Percentiles rank a stretch among this genome's conserved stretches.
Conservation (phyloP, 179 eudicot genomes). For the Drosera spatulata region DNA sequence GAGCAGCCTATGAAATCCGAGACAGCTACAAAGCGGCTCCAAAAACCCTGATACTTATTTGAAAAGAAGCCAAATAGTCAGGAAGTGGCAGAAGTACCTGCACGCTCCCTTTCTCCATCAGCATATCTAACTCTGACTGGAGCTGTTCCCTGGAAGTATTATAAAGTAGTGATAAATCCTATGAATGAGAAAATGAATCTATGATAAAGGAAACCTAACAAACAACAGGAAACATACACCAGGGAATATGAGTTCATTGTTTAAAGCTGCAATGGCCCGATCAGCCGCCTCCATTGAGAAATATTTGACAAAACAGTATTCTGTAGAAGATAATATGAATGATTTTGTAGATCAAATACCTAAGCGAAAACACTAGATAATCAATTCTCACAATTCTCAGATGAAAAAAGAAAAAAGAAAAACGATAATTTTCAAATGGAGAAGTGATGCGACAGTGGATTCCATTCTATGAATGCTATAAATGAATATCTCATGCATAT, state of each 20-base stretch:
- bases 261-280: conserved; percentile 24
- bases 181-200: background rate
- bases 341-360: background rate
- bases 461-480: no score
- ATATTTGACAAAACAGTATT: conserved; percentile 40
- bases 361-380: background rate
- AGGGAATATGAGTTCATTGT: conserved; percentile 24
- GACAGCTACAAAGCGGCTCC: background rate
- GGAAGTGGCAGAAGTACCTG: conserved; percentile 15
- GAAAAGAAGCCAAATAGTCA: background rate
- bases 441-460: no score
- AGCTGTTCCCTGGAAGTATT: conserved; percentile 15
- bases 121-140: conserved; percentile 34
- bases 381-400: background rate
- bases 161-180: background rate
- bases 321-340: conserved; percentile 13
- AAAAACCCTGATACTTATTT: background rate
- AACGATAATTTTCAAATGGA: no score
- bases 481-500: no score
- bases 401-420: background rate
- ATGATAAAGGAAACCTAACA: conserved; percentile 1
- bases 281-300: conserved; percentile 30
- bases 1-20: background rate
- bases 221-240: conserved; percentile 22
- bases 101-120: conserved; percentile 28